Evolutionary conservation across 2,329 filamentous ascomycete species (phyloP).

Genomic region (Verticillium nubilum): DNA sequence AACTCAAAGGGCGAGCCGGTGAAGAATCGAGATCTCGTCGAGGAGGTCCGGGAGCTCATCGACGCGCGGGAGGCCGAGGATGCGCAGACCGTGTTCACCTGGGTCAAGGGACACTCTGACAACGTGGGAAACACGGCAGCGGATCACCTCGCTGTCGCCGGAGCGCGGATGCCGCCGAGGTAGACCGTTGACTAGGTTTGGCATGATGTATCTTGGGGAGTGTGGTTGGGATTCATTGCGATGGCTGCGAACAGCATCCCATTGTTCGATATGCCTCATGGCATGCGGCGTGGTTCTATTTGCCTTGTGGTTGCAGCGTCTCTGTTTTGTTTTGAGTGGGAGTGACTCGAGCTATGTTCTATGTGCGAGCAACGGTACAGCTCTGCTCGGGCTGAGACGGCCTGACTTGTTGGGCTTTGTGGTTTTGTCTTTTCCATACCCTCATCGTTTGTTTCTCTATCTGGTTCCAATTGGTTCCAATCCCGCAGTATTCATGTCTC

Average conservation of each 20-base stretch:
- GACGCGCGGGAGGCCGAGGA: slow-evolving; percentile 59
- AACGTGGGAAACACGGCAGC: slow-evolving; percentile 74
- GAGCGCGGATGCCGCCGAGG: slow-evolving; percentile 22
- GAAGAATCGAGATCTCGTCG: slow-evolving; percentile 81
- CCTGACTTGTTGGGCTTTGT: too few relatives aligned
- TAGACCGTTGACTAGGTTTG: background rate
- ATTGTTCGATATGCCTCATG: background rate
- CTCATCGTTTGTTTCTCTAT: too few relatives aligned
- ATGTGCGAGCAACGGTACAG: background rate
- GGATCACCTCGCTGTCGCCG: slow-evolving; percentile 65
- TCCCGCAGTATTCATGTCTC: too few relatives aligned
- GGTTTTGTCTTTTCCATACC: too few relatives aligned
- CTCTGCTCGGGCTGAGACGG: too few relatives aligned
- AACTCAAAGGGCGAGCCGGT: slow-evolving; percentile 67
- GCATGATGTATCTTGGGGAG: background rate
- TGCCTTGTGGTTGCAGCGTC: too few relatives aligned
- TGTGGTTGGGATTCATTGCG: background rate
- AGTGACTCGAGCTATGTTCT: background rate
- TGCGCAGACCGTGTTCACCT: slow-evolving; percentile 66
- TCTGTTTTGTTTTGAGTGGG: background rate
- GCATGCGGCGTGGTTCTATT: background rate
- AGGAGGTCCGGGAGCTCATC: slow-evolving; percentile 46
- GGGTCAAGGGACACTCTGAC: slow-evolving; percentile 82
- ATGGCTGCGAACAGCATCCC: background rate
- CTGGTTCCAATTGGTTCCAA: too few relatives aligned